These are phyloP conservation scores for Podila epicladia DNA, from an alignment of 192 early-diverging fungal genomes.

Conservation along the genomic window DNA sequence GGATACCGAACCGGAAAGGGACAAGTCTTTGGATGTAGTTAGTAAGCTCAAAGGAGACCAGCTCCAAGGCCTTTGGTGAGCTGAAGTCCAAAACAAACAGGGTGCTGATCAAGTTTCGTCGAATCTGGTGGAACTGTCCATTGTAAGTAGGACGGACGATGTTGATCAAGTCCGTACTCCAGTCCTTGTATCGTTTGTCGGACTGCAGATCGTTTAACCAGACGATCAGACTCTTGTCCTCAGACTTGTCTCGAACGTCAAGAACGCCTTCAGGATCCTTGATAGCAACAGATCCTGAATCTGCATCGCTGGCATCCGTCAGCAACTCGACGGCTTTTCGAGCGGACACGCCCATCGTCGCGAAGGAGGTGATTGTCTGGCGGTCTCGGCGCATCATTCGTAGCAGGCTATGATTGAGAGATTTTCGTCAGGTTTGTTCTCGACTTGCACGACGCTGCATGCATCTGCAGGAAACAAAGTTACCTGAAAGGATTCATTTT, in stretches of 20 bases:
- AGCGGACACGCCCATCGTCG: conserved; percentile 52
- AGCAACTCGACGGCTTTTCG: conserved; percentile 54
- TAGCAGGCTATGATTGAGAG: conserved; percentile 54
- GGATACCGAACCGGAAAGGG: conserved; percentile 89
- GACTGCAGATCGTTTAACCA: conserved; percentile 96
- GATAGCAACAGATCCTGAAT: conserved; percentile 19
- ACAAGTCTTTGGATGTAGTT: conserved; percentile 73
- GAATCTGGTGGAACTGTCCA: conserved; percentile 78
- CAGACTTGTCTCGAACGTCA: conserved; percentile 78
- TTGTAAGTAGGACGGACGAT: conserved; percentile 70
- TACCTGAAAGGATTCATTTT: conserved; percentile 75
- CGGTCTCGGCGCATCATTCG: conserved; percentile 67
- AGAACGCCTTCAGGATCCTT: conserved; percentile 59
- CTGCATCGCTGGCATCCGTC: conserved; percentile 24
- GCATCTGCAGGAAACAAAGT: conserved; percentile 8
- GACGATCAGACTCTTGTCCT: conserved; percentile 60
- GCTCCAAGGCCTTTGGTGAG: conserved; percentile 55
- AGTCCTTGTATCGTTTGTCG: conserved; percentile 78
- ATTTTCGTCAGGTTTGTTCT: background rate
- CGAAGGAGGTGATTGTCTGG: conserved; percentile 57
- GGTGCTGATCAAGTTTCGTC: conserved; percentile 81
- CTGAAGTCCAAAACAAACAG: conserved; percentile 84
- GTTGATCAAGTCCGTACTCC: conserved; percentile 53
- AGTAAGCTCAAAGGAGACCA: conserved; percentile 69
- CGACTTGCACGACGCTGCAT: background rate